Base-by-base conservation (phyloP, 768 basidiomycete species). In the Trametes punicea region DNA sequence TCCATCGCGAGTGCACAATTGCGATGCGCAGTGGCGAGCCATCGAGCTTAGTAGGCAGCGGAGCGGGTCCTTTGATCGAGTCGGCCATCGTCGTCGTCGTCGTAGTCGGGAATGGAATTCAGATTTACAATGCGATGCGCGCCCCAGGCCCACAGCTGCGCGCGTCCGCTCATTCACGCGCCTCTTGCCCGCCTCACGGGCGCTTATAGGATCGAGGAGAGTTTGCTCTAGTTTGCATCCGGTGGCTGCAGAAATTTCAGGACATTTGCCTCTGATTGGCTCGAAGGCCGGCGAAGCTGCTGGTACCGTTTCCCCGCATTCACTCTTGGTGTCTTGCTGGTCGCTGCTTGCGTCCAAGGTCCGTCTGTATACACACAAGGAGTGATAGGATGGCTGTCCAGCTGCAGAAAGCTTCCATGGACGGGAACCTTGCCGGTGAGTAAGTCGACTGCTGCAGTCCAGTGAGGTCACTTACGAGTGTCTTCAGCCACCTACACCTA, bases 1-100 rank as follows among this genome's bases (percentile, higher is more conserved):
- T 99, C 97, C 97, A 99, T 74, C 94, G 79, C 16, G 93, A 93
- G 69, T 98, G 96, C 6, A 98, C 89, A 67, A 98, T 95, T 66
- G 90, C 91, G 49, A 97, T 74, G 55, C 95, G 87, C 50, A 95
- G 79, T 25, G 77, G 59, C 2, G 90, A 87, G 48, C 95, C 95
- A 65, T 98, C 91, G 76, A 83, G 81, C 31, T 80, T 72, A 36
- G 73, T 76, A 48, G 81, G 69, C 33, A 88, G 79, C 44, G 81
- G 77, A 15, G 80, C 74, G 47, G 85, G 80, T 36, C 91, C 90
- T 76, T 96, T 96, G 81, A 96, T 85, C 63, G 85, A 64, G 44
- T 60, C 58, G 46, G 46, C 48, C 62, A 65, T 68, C 59, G 65
- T 68, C 41, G 59, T 57, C 26, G 47, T 68, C 61, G 65, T 9